Percentiles rank a stretch among this genome's conserved stretches.
Evolutionary conservation across 306 rosid species (phyloP).

Genomic region (Oxytropis ochrocephala): DNA sequence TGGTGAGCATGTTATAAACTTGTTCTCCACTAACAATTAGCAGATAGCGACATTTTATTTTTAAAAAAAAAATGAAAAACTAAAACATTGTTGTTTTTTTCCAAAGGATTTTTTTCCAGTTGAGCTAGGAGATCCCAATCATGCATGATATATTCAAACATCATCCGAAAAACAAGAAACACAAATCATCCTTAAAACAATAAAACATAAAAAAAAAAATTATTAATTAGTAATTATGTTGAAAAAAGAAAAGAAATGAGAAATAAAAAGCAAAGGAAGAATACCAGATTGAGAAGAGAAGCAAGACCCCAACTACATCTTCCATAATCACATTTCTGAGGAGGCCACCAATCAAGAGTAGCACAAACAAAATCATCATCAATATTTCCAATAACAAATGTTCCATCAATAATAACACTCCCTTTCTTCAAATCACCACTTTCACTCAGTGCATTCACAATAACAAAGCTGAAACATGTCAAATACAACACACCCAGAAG

Average conservation of each 20-base stretch:
- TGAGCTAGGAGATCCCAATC: slow-evolving; percentile 14
- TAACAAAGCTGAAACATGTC: slow-evolving; percentile 25
- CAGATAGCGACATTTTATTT: slow-evolving; percentile 2
- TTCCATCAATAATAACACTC: slow-evolving; percentile 42
- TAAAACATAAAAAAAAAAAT: background rate
- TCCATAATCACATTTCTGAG: slow-evolving; percentile 94
- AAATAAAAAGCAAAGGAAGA: background rate
- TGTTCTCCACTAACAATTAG: background rate
- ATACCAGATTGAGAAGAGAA: slow-evolving; percentile 88
- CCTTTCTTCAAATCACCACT: slow-evolving; percentile 36
- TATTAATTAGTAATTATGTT: background rate
- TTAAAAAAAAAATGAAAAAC: background rate
- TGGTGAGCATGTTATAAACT: background rate
- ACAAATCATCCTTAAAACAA: background rate
- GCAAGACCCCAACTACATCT: slow-evolving; percentile 89
- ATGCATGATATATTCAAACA: slow-evolving; percentile 13
- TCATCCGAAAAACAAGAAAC: background rate
- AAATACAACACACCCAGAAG: slow-evolving; percentile 37
- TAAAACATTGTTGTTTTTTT: background rate
- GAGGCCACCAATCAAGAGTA: slow-evolving; percentile 99
- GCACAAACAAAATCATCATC: slow-evolving; percentile 93
- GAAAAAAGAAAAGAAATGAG: background rate
- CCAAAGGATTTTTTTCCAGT: slow-evolving; percentile 8
- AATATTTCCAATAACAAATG: slow-evolving; percentile 51
- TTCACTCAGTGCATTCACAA: slow-evolving; percentile 15